These are phyloP conservation scores for Soucietia sequanensis DNA, from an alignment of 805 yeast species.

Conservation along the genomic window DNA sequence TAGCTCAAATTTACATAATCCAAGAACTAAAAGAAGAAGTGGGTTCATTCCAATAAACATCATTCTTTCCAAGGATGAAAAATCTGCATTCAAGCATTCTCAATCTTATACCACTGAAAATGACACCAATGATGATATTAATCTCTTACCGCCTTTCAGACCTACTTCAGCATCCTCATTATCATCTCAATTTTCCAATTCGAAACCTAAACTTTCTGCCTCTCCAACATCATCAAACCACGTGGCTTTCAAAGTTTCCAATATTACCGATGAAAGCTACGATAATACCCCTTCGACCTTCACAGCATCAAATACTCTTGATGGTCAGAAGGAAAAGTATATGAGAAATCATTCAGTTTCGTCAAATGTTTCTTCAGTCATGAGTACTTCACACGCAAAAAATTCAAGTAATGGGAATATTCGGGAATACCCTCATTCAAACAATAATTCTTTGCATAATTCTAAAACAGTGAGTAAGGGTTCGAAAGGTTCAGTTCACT, in stretches of 20 bases:
- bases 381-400: conserved; percentile 13
- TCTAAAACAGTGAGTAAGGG: too few relatives aligned
- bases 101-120: too few relatives aligned
- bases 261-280: not conserved
- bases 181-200: not conserved
- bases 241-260: not conserved
- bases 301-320: too few relatives aligned
- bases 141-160: conserved; percentile 14
- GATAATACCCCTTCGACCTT: not conserved
- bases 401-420: too few relatives aligned
- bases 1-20: not conserved
- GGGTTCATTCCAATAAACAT: conserved; percentile 11
- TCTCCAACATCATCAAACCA: too few relatives aligned
- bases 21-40: conserved; percentile 1
- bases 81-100: not conserved
- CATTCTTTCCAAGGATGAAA: not conserved
- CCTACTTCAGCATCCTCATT: not conserved
- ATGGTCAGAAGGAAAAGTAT: too few relatives aligned
- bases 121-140: not conserved
- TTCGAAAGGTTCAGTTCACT: too few relatives aligned
- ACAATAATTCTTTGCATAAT: too few relatives aligned
- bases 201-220: too few relatives aligned
- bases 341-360: conserved; percentile 12
- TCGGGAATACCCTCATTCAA: too few relatives aligned
- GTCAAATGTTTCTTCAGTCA: conserved; percentile 17